Evolutionary conservation across 2,329 filamentous ascomycete genomes (phyloP).

Genomic region (Ophiostoma pallidulum): DNA sequence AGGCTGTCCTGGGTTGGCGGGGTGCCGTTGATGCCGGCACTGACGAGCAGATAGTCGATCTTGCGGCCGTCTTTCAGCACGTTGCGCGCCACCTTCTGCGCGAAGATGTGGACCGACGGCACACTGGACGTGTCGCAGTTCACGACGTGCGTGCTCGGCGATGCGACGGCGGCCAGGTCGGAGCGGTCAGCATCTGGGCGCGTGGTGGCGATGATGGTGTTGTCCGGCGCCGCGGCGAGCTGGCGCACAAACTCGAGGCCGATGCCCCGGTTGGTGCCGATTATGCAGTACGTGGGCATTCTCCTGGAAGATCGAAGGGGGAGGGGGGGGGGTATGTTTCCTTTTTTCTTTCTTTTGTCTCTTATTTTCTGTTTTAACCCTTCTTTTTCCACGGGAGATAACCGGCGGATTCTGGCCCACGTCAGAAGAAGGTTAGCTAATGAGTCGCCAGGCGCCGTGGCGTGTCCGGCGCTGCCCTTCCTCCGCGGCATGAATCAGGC

Average conservation of each 20-base stretch:
- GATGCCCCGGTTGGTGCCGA: conserved; percentile 24
- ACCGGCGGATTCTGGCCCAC: no score
- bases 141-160: conserved; percentile 20
- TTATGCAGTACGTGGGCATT: conserved; percentile 26
- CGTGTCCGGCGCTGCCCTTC: no score
- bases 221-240: conserved; percentile 18
- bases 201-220: conserved; percentile 22
- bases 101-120: conserved; percentile 24
- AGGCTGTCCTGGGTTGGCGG: conserved; percentile 28
- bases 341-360: no score
- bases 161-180: conserved; percentile 19
- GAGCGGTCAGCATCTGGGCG: conserved; percentile 21
- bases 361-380: no score
- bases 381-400: no score
- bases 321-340: no score
- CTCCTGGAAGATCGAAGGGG: not conserved
- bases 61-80: conserved; percentile 23
- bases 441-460: no score
- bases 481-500: no score
- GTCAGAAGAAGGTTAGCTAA: no score
- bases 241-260: conserved; percentile 26
- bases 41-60: conserved; percentile 27
- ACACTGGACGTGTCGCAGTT: conserved; percentile 25
- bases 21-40: conserved; percentile 27
- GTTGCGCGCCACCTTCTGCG: conserved; percentile 15